Evolutionary conservation across 306 rosid genomes (phyloP), one percentile per base, ranked within the genome.

Genomic region (Cotoneaster glaucophyllus): DNA sequence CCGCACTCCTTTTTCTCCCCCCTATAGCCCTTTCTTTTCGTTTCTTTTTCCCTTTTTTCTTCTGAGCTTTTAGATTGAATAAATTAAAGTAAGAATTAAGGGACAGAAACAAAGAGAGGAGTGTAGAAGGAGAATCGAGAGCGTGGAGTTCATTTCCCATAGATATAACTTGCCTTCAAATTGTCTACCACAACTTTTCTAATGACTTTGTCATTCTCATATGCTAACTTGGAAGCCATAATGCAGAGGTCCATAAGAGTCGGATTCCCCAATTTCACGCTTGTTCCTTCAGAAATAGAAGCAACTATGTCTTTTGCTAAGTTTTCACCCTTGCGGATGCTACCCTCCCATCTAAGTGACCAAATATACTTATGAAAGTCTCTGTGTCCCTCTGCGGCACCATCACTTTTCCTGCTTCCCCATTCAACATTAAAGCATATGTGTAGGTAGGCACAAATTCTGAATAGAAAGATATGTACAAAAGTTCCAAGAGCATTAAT

Each of bases 161-260:
- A 12, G 50, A 45, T 45, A 45, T 45, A 14, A 45, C 90, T 85
- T 82, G 84, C 96, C 90, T 89, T 91, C 97, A 95, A 91, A 41
- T 86, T 86, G 74, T 69, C 80, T 69, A 52, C 67, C 21, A 91
- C 88, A 21, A 87, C 21, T 31, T 73, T 71, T 67, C 76, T 71
- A 31, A 89, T 74, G 71, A 89, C 84, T 26, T 63, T 52, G 21
- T 85, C 86, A 75, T 91, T 91, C 88, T 91, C 97, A 32, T 89
- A 91, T 26, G 91, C 92, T 77, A 89, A 75, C 87, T 89, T 91
- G 68, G 97, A 83, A 52, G 95, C 90, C 93, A 89, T 86, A 15
- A 89, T 74, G 82, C 97, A 91, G 61, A 91, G 90, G 66, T 89
- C 97, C 85, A 87, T 79, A 28, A 91, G 85, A 83, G 18, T 45